Evolutionary conservation across 768 basidiomycete species (phyloP).

Genomic region (Suillus clintonianus): DNA sequence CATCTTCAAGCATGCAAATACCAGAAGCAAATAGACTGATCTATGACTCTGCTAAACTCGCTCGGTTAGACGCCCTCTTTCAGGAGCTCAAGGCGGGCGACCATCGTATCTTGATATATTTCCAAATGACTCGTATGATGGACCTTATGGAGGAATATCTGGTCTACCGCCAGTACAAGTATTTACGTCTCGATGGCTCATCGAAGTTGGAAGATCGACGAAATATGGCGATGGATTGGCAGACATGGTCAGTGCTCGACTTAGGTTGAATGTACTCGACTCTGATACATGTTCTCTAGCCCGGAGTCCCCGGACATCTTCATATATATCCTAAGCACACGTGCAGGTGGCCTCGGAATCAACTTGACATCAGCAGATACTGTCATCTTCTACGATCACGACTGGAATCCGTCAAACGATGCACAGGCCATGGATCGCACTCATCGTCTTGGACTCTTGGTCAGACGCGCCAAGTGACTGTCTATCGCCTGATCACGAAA

Average conservation of each 20-base stretch:
- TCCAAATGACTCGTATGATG: conserved; percentile 99
- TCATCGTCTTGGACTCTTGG: conserved; percentile 94
- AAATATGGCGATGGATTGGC: conserved; percentile 99
- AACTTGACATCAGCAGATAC: conserved; percentile 77
- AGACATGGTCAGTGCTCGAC: conserved; percentile 70
- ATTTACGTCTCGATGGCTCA: conserved; percentile 88
- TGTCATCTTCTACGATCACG: conserved; percentile 26
- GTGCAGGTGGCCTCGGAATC: conserved; percentile 96
- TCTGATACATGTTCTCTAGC: conserved; percentile 12
- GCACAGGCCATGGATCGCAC: conserved; percentile 99
- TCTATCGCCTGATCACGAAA: conserved; percentile 91
- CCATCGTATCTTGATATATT: conserved; percentile 94
- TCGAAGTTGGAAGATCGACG: conserved; percentile 94
- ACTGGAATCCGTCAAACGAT: conserved; percentile 87
- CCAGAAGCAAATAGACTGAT: conserved; percentile 94
- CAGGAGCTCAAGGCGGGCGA: conserved; percentile 91
- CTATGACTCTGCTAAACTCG: conserved; percentile 95
- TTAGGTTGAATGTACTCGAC: not conserved
- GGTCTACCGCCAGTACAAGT: conserved; percentile 95
- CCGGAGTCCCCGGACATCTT: conserved; percentile 98
- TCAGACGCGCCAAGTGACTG: conserved; percentile 95
- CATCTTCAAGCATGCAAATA: conserved; percentile 83
- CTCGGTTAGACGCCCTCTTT: conserved; percentile 84
- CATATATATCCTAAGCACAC: conserved; percentile 89
- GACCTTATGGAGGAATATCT: conserved; percentile 99